Conservation (phyloP, 768 basidiomycete species). For the Collybiopsis luxurians region DNA sequence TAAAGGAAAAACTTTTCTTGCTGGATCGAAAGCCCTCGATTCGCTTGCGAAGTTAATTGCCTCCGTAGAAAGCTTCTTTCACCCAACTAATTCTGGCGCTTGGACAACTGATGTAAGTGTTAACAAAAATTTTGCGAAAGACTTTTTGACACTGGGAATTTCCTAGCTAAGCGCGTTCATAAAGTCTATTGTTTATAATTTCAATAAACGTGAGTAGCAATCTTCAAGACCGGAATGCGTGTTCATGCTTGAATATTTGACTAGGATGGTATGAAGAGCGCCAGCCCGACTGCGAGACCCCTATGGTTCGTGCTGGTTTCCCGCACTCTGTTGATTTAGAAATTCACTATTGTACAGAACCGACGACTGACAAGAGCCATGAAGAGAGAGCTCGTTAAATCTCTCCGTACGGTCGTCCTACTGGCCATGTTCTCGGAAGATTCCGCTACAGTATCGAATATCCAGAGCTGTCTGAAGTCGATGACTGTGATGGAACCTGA, state of each 20-base stretch:
- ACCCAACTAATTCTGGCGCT: slow-evolving; percentile 81
- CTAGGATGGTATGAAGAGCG: slow-evolving; percentile 80
- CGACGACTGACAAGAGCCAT: slow-evolving; percentile 77
- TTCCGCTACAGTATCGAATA: slow-evolving; percentile 65
- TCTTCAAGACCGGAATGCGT: neutral
- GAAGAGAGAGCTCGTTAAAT: slow-evolving; percentile 82
- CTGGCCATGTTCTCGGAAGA: slow-evolving; percentile 93
- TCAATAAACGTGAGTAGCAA: slow-evolving; percentile 65
- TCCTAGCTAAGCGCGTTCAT: slow-evolving; percentile 77
- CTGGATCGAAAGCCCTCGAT: slow-evolving; percentile 81
- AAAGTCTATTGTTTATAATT: slow-evolving; percentile 80
- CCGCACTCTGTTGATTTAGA: neutral
- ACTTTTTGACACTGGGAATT: neutral
- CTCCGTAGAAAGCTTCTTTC: slow-evolving; percentile 88
- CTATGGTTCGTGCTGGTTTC: slow-evolving; percentile 37
- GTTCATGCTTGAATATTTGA: neutral
- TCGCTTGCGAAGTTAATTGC: slow-evolving; percentile 83
- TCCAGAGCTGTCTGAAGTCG: slow-evolving; percentile 78
- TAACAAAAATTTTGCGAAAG: slow-evolving; percentile 14
- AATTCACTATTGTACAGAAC: slow-evolving; percentile 35
- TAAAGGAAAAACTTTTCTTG: slow-evolving; percentile 61
- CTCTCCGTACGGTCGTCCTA: slow-evolving; percentile 75
- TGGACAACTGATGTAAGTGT: slow-evolving; percentile 73
- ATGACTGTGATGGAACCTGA: slow-evolving; percentile 86
- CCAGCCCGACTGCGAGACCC: slow-evolving; percentile 76